A percentile compares a stretch with the other conserved stretches of the same genome.
Evolutionary conservation across 495 filamentous ascomycete genomes (phyloP).

Genomic region (Patellaria atrata): DNA sequence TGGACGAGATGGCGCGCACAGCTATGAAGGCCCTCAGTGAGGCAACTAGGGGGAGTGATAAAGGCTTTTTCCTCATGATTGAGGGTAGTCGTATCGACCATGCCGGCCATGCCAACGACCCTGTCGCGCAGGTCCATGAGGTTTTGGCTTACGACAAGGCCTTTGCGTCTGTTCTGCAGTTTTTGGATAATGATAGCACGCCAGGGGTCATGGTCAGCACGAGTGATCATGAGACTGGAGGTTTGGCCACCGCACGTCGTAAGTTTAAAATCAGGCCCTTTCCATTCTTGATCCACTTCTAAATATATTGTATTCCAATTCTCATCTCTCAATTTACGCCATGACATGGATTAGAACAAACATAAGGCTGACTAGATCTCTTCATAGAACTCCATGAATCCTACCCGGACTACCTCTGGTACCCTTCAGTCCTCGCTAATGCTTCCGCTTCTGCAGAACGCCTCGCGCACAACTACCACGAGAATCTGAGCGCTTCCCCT

Average conservation of each 20-base stretch:
- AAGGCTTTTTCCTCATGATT: constrained; percentile 98
- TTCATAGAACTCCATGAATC: constrained; percentile 41
- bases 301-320: background rate
- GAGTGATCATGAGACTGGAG: constrained; percentile 92
- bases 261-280: too few species aligned
- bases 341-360: too few species aligned
- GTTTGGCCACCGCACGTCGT: constrained; percentile 66
- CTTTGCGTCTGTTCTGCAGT: constrained; percentile 69
- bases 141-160: constrained; percentile 84
- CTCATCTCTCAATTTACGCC: constrained; percentile 1
- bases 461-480: constrained; percentile 41
- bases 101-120: constrained; percentile 89
- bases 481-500: constrained; percentile 34
- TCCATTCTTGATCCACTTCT: background rate
- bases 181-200: constrained; percentile 55
- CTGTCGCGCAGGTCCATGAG: constrained; percentile 87
- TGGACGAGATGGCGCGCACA: constrained; percentile 81
- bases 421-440: constrained; percentile 64
- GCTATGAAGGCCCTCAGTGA: constrained; percentile 63
- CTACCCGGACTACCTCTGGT: constrained; percentile 78
- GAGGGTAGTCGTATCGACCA: constrained; percentile 95
- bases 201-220: constrained; percentile 75
- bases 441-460: constrained; percentile 66
- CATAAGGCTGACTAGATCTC: too few species aligned
- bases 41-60: constrained; percentile 72